Percentiles rank a stretch among this genome's conserved stretches.
phyloP scores from a whole-genome alignment of 305 asterid genomes.

The Salvia sclarea region DNA sequence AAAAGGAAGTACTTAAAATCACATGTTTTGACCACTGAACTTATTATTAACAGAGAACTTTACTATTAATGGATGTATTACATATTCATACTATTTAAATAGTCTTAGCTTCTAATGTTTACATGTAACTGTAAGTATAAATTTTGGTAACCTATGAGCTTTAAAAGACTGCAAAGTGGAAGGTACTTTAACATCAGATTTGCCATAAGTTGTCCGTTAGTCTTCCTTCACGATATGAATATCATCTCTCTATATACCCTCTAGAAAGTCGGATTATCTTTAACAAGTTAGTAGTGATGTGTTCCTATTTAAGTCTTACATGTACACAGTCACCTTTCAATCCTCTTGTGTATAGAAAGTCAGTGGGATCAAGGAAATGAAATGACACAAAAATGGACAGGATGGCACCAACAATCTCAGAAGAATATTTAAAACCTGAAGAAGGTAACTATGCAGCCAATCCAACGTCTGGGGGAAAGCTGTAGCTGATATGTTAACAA shows the following conservation, averaged over 20 bases:
- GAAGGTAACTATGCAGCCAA: conserved; percentile 95
- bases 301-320: neutral
- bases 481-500: conserved; percentile 88
- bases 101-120: neutral
- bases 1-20: conserved; percentile 1
- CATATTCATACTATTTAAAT: neutral
- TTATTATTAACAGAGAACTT: neutral
- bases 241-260: conserved; percentile 6
- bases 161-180: neutral
- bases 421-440: conserved; percentile 63
- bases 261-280: conserved; percentile 22
- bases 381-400: neutral
- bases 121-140: neutral
- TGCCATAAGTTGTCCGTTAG: neutral
- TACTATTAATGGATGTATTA: neutral
- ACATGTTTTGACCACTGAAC: conserved; percentile 9
- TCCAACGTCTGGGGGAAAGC: conserved; percentile 95
- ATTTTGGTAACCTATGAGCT: neutral
- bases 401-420: neutral
- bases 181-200: neutral
- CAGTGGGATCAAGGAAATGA: neutral
- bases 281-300: neutral
- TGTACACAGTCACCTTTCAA: neutral
- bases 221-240: conserved; percentile 1
- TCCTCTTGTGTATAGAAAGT: neutral